phyloP scores from a whole-genome alignment of 108 stramenopile species.

The Chaetoceros muelleri region DNA sequence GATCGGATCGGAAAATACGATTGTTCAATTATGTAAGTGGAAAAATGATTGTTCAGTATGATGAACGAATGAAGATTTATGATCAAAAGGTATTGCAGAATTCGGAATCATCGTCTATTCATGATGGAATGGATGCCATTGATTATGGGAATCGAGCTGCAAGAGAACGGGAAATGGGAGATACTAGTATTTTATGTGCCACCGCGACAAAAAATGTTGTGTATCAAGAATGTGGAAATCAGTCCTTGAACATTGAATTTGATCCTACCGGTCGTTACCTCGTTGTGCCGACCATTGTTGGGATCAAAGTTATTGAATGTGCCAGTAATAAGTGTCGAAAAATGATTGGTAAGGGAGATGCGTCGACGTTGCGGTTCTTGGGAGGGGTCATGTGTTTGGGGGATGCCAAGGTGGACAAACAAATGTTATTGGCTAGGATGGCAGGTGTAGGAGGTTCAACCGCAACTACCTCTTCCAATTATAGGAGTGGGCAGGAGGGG shows the following conservation, averaged over 20 bases:
- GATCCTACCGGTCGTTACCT: conserved; percentile 84
- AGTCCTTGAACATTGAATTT: conserved; percentile 40
- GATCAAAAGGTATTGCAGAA: conserved; percentile 38
- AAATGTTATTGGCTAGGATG: conserved; percentile 74
- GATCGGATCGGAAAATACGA: conserved; percentile 72
- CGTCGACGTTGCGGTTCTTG: conserved; percentile 76
- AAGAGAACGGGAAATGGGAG: conserved; percentile 81
- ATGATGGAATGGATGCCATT: conserved; percentile 71
- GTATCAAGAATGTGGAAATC: conserved; percentile 7
- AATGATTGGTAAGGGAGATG: conserved; percentile 82
- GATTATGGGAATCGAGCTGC: conserved; percentile 86
- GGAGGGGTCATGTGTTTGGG: conserved; percentile 76
- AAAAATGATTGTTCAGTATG: conserved; percentile 74
- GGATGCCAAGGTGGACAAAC: conserved; percentile 84
- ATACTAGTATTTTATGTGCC: conserved; percentile 19
- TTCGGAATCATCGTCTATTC: conserved; percentile 5
- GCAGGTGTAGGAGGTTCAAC: conserved; percentile 21
- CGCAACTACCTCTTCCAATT: conserved; percentile 23
- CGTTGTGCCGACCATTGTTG: conserved; percentile 79
- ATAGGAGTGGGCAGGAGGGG: conserved; percentile 8
- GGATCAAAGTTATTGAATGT: conserved; percentile 90
- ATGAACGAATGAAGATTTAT: conserved; percentile 77
- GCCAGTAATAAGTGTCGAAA: conserved; percentile 51
- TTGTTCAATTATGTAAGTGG: conserved; percentile 71
- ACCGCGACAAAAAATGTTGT: neutral